Conservation (phyloP, 306 rosid genomes). For the Cicer yamashitae region DNA sequence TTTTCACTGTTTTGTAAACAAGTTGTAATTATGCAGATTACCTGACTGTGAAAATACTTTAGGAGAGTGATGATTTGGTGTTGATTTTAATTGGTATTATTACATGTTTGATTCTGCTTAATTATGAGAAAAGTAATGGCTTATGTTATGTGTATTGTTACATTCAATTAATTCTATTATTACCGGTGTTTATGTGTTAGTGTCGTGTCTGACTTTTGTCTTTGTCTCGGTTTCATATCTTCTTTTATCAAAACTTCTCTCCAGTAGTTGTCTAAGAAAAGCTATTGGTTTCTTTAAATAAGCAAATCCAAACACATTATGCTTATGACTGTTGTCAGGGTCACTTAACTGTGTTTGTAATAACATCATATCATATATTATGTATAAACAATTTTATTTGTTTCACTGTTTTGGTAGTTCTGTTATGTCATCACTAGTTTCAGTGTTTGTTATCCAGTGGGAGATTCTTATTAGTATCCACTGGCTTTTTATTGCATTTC, state of each 20-base stretch:
- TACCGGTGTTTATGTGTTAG: not conserved
- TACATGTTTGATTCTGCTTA: conserved; percentile 13
- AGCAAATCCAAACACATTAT: conserved; percentile 2
- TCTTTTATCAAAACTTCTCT: not conserved
- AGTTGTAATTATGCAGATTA: conserved; percentile 32
- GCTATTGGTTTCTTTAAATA: not conserved
- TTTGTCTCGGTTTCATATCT: not conserved
- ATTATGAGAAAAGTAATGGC: conserved; percentile 8
- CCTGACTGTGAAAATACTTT: conserved; percentile 21
- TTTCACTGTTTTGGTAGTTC: conserved; percentile 17
- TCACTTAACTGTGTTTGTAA: conserved; percentile 8
- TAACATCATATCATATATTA: conserved; percentile 11
- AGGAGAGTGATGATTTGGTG: conserved; percentile 17
- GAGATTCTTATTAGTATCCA: conserved; percentile 19
- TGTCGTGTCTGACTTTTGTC: not conserved
- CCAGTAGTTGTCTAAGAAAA: not conserved
- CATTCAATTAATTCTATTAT: not conserved
- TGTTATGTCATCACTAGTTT: conserved; percentile 38
- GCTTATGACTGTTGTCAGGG: conserved; percentile 28
- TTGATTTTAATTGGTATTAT: conserved; percentile 17
- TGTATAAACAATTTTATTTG: not conserved
- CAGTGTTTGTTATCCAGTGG: conserved; percentile 14
- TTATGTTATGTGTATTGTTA: not conserved
- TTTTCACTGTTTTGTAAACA: conserved; percentile 24
- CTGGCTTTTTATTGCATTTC: conserved; percentile 17